Percentiles rank a stretch among this genome's conserved stretches.
These are phyloP conservation scores for Podospora bellae-mahoneyi DNA, from an alignment of 495 filamentous ascomycete genomes.

Conservation along the genomic window DNA sequence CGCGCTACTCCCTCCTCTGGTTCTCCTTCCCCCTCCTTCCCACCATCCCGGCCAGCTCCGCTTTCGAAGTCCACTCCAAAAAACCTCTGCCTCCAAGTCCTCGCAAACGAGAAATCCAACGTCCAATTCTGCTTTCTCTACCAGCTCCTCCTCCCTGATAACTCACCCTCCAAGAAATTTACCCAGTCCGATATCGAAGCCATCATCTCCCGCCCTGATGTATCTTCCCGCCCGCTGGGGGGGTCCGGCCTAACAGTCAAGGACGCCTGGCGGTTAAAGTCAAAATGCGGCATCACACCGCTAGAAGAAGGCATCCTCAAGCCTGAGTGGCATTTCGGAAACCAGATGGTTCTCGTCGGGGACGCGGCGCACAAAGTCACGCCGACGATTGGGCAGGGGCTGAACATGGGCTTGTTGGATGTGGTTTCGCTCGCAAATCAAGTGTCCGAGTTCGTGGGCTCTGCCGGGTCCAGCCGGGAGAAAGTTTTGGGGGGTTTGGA, in stretches of 20 bases:
- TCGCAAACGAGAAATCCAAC: neutral
- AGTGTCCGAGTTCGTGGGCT: neutral
- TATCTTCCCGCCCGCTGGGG: neutral
- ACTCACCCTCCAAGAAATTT: neutral
- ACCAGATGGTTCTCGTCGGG: neutral
- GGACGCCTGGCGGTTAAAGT: neutral
- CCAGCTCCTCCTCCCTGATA: neutral
- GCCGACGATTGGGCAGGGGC: neutral
- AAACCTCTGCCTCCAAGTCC: neutral
- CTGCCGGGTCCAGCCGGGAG: neutral
- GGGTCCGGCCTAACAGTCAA: neutral
- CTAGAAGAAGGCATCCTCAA: neutral
- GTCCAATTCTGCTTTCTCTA: neutral
- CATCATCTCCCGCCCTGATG: neutral
- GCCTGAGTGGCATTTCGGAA: neutral
- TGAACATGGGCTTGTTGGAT: slow-evolving; percentile 3
- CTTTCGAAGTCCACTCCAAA: slow-evolving; percentile 2
- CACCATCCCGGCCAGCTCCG: neutral
- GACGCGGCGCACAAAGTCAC: slow-evolving; percentile 8
- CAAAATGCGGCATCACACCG: neutral
- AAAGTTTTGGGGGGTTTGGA: neutral
- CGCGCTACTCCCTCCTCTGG: slow-evolving; percentile 5
- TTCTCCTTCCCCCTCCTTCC: neutral
- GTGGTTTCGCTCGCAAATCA: slow-evolving; percentile 1
- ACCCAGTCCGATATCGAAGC: slow-evolving; percentile 2